Evolutionary conservation across 2,329 filamentous ascomycete genomes (phyloP).

Genomic region (Phialophora chinensis): DNA sequence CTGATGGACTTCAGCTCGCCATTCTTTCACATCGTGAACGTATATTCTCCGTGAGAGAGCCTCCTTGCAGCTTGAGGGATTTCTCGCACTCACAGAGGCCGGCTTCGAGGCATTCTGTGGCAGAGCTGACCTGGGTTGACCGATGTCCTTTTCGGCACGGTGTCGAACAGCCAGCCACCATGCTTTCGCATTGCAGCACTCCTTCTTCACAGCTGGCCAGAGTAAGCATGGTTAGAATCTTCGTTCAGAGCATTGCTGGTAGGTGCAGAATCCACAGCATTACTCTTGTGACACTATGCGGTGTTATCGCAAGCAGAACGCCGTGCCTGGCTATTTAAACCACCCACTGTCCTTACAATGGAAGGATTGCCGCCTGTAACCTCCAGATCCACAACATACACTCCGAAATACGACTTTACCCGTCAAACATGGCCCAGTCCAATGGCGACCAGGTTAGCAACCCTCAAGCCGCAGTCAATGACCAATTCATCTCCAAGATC

Average conservation of each 20-base stretch:
- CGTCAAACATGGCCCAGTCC: neutral
- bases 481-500: constrained; percentile 1
- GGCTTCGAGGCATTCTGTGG: too few relatives aligned
- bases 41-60: too few relatives aligned
- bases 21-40: neutral
- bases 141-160: neutral
- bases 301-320: neutral
- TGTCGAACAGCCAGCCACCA: neutral
- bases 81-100: neutral
- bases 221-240: neutral
- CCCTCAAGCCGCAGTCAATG: neutral
- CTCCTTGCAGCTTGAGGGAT: neutral
- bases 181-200: neutral
- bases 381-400: neutral
- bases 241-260: neutral
- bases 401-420: neutral
- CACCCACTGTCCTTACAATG: neutral
- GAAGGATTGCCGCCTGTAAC: neutral
- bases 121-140: neutral
- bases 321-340: neutral
- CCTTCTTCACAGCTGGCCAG: neutral
- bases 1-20: neutral
- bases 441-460: neutral
- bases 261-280: neutral
- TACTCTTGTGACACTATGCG: neutral